These are phyloP conservation scores for Pseudogymnoascus verrucosus DNA, from an alignment of 2,329 filamentous ascomycete genomes.

Conservation along the genomic window DNA sequence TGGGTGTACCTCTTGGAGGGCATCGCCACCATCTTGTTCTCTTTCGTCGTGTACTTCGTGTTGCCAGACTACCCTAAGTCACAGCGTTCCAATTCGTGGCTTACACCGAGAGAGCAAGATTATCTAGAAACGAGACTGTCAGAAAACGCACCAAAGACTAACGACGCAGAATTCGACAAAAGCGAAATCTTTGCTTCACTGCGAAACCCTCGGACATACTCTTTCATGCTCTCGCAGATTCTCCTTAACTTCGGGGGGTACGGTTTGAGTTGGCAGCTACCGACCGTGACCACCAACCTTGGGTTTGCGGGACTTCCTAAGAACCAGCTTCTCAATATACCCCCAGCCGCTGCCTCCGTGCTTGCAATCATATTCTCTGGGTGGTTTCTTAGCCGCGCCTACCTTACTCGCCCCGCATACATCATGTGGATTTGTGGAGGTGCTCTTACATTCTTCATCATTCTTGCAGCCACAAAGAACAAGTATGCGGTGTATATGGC, in stretches of 20 bases:
- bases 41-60: constrained; percentile 30
- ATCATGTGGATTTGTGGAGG: constrained; percentile 34
- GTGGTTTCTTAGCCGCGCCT: constrained; percentile 33
- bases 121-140: constrained; percentile 33
- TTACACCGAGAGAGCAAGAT: constrained; percentile 33
- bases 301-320: constrained; percentile 35
- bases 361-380: constrained; percentile 33
- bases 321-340: constrained; percentile 40
- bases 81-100: constrained; percentile 29
- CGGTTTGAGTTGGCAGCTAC: constrained; percentile 35
- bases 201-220: constrained; percentile 28
- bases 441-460: constrained; percentile 36
- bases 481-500: constrained; percentile 35
- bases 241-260: constrained; percentile 36
- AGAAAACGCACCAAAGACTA: constrained; percentile 32
- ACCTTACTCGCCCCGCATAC: constrained; percentile 33
- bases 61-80: constrained; percentile 39
- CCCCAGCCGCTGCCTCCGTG: constrained; percentile 35
- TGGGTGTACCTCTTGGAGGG: constrained; percentile 45
- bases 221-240: constrained; percentile 32
- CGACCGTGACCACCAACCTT: constrained; percentile 34
- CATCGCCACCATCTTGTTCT: constrained; percentile 34
- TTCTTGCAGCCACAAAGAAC: constrained; percentile 34
- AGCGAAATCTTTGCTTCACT: constrained; percentile 31
- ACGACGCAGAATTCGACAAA: constrained; percentile 30